Conservation (phyloP, 2,329 filamentous ascomycete genomes). For the Colletotrichum tropicale region DNA sequence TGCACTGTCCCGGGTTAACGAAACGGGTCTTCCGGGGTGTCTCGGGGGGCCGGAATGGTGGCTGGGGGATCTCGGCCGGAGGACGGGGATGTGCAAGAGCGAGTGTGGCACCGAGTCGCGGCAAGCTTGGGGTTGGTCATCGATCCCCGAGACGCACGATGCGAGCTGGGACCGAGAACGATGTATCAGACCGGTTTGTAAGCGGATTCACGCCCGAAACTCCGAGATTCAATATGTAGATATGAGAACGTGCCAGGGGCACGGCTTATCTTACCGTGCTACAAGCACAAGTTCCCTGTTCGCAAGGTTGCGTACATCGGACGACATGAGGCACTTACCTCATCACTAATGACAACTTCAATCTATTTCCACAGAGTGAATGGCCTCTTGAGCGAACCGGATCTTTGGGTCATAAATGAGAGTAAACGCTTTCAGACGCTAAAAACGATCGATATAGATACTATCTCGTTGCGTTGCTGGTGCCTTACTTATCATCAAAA, state of each 20-base stretch:
- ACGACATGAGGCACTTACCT: background rate
- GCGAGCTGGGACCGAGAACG: background rate
- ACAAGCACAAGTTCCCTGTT: background rate
- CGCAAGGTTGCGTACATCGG: background rate
- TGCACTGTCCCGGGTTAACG: background rate
- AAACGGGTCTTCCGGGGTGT: background rate
- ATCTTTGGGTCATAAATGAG: background rate
- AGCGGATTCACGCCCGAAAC: background rate
- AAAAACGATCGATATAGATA: rapidly evolving
- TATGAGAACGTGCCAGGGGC: background rate
- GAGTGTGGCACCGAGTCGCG: background rate
- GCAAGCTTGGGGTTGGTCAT: background rate
- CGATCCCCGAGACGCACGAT: background rate
- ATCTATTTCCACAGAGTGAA: background rate
- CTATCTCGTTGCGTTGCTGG: background rate
- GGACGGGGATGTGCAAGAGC: background rate
- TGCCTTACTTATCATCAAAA: background rate
- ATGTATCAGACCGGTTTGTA: background rate
- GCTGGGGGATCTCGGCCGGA: background rate
- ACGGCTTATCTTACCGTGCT: background rate
- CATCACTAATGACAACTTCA: background rate
- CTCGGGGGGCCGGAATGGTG: background rate
- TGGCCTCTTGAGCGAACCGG: background rate
- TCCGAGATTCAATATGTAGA: background rate
- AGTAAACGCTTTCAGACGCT: background rate